These are phyloP conservation scores for Lolium rigidum DNA, from an alignment of 176 grass and related monocot genomes.

Conservation along the genomic window DNA sequence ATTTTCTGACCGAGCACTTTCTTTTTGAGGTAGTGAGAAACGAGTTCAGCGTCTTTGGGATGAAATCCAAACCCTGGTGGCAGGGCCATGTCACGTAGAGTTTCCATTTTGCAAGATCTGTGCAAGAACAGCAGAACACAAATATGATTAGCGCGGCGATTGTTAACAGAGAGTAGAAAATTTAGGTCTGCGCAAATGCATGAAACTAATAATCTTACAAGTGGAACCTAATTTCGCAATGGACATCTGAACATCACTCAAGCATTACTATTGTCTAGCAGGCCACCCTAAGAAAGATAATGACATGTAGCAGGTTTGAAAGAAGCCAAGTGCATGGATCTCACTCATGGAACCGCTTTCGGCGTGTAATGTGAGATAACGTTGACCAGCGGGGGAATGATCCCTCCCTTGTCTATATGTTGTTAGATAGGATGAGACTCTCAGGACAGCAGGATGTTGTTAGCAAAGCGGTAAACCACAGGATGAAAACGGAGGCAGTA, in stretches of 20 bases:
- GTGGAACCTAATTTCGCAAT: not conserved
- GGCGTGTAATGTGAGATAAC: too few relatives aligned
- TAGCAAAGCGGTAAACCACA: not conserved
- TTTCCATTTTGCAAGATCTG: constrained; percentile 63
- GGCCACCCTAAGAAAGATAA: too few relatives aligned
- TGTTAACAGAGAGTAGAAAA: too few relatives aligned
- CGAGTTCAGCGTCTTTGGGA: constrained; percentile 79
- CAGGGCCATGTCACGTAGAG: constrained; percentile 49
- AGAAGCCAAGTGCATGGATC: too few relatives aligned
- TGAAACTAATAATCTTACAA: not conserved
- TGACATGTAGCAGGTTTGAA: too few relatives aligned
- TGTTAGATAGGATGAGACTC: too few relatives aligned
- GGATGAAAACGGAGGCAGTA: not conserved
- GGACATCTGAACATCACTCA: not conserved
- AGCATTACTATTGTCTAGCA: too few relatives aligned
- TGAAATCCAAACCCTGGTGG: constrained; percentile 92
- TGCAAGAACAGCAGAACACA: constrained; percentile 13
- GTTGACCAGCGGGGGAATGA: too few relatives aligned
- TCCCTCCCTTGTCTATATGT: too few relatives aligned
- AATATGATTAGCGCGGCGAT: not conserved
- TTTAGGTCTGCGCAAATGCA: too few relatives aligned
- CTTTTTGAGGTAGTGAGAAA: constrained; percentile 81
- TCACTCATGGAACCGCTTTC: too few relatives aligned
- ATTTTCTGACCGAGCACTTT: constrained; percentile 74
- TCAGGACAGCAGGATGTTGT: not conserved